Base-by-base conservation (phyloP, 1,284 basidiomycete species). In the Moesziomyces sp. region DNA sequence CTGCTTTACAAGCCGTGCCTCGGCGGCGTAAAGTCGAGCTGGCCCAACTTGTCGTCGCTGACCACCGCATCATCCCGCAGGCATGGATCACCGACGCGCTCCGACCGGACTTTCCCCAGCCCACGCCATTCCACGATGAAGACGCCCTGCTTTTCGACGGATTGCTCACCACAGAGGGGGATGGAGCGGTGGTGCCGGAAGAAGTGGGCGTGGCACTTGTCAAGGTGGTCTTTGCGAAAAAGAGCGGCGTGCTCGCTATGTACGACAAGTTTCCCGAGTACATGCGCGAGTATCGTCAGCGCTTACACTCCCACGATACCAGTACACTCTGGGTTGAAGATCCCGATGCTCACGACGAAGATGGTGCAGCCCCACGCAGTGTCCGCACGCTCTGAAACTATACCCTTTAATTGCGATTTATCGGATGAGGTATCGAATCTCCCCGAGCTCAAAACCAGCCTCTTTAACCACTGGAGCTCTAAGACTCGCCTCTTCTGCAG, bases 401-500 rank as follows among this genome's bases (percentile, higher is more conserved):
- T 26, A 46, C 45, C 21, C 45, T 21, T n/a, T 19, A 24, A 46
- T 46, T 21, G 45, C 6, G 9, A 3, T 18, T 45, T 57, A 70
- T 5, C 70, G 64, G 35, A 73, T 73, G n/a, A 73, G 42, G 24
- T 62, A 44, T 30, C 46, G 55, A 46, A 73, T 73, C 60, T 67
- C 63, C 18, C 38, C 45, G 38, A 73, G 47, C 55, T 73, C 16
- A 24, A 73, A 76, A 4, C 77, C 77, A 21, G 75, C 75, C 7
- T 52, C 48, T 26, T 72, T 68, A 3, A 79, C 61, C n/a, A 61
- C 67, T 2, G 43, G 46, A 3, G 77, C 68, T 10, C 71, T 47
- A 5, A 79, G 46, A 50, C 64, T 69, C n/a, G 58, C 61, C 57
- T 79, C 77, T 23, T 79, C 77, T 14, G 71, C 77, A 33, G 63